Conservation (phyloP, 192 early-diverging fungal species). For the Umbelopsis sp. region DNA sequence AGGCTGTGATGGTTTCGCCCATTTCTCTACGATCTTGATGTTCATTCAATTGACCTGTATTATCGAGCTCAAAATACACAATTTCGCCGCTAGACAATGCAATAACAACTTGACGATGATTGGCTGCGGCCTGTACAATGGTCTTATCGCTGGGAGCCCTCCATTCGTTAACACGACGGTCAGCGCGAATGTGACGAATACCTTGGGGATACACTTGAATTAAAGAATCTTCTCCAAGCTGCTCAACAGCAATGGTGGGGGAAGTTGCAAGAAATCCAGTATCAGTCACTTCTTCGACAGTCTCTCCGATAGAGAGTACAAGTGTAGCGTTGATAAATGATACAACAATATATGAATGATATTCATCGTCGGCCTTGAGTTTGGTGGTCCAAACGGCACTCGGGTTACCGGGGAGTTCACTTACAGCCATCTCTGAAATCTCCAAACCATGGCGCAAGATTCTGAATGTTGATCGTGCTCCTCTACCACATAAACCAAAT, state of each 20-base stretch:
- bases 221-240: conserved; percentile 84
- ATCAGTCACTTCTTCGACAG: conserved; percentile 89
- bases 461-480: conserved; percentile 77
- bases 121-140: conserved; percentile 81
- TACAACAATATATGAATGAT: conserved; percentile 88
- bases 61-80: conserved; percentile 94
- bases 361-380: conserved; percentile 48
- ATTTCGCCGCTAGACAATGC: conserved; percentile 82
- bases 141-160: conserved; percentile 72
- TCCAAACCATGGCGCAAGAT: conserved; percentile 93
- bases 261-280: conserved; percentile 84
- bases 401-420: conserved; percentile 91
- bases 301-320: conserved; percentile 90
- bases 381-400: conserved; percentile 87
- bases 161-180: conserved; percentile 94
- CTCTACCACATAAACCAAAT: conserved; percentile 86
- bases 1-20: conserved; percentile 65
- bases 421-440: conserved; percentile 88
- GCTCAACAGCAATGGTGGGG: conserved; percentile 83
- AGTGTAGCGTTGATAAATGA: conserved; percentile 93
- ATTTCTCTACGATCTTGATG: conserved; percentile 78
- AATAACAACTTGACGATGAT: conserved; percentile 81
- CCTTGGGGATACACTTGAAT: conserved; percentile 91
- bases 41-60: conserved; percentile 80
- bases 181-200: conserved; percentile 85